phyloP scores from a whole-genome alignment of 345 rosid genomes.

The Eucalyptus pauciflora region DNA sequence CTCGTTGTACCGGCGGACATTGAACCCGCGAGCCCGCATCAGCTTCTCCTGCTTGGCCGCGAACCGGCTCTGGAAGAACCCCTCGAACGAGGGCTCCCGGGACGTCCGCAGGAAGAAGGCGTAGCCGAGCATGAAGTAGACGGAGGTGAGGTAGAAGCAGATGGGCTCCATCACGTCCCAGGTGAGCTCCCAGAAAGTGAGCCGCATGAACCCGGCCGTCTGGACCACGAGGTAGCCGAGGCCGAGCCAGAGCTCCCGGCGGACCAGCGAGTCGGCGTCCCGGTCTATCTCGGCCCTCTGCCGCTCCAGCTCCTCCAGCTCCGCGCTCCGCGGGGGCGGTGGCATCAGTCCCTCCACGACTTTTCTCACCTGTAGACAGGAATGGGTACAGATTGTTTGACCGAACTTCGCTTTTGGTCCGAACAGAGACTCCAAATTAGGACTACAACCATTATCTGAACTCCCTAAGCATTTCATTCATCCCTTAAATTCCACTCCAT shows the following conservation, averaged over 20 bases:
- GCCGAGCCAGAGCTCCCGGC: constrained; percentile 70
- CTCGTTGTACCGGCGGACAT: constrained; percentile 45
- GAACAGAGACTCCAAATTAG: not conserved
- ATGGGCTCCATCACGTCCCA: constrained; percentile 99
- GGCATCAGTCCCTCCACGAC: constrained; percentile 65
- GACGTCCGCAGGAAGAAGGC: constrained; percentile 77
- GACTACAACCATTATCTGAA: not conserved
- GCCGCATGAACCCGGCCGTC: constrained; percentile 85
- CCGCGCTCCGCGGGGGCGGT: constrained; percentile 36
- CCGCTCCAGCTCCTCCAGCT: constrained; percentile 51
- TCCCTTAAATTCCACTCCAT: not conserved
- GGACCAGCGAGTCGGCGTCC: constrained; percentile 42
- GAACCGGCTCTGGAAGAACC: constrained; percentile 72
- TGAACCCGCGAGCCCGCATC: constrained; percentile 32
- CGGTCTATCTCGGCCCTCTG: constrained; percentile 36
- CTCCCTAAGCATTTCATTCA: not conserved
- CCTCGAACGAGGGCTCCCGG: constrained; percentile 82
- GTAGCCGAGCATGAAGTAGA: constrained; percentile 66
- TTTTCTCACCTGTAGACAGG: constrained; percentile 50
- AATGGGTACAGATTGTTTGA: constrained; percentile 15
- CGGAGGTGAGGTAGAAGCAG: constrained; percentile 72
- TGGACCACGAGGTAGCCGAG: constrained; percentile 58
- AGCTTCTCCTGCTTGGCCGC: constrained; percentile 50
- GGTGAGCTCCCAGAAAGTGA: constrained; percentile 95
- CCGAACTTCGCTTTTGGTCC: not conserved